A percentile compares a stretch with the other conserved stretches of the same genome.
Evolutionary conservation across 768 basidiomycete genomes (phyloP).

Genomic region (Amanita thiersii): DNA sequence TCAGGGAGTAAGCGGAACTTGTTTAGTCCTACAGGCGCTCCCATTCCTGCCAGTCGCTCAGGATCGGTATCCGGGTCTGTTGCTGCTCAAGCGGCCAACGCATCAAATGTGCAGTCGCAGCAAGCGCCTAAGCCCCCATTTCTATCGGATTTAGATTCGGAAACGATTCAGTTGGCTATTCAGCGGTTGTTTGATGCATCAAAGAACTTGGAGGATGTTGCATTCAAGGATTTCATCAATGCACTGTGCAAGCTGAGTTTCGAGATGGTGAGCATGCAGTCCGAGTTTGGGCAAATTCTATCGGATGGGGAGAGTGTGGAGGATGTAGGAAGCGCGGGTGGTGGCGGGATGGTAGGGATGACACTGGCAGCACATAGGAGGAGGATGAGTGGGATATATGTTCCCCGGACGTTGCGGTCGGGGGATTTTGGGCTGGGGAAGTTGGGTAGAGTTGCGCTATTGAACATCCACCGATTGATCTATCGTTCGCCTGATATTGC

Average conservation of each 20-base stretch:
- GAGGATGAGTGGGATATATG: conserved; percentile 82
- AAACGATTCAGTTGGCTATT: conserved; percentile 65
- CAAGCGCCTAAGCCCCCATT: conserved; percentile 43
- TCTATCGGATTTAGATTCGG: conserved; percentile 65
- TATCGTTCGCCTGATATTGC: conserved; percentile 76
- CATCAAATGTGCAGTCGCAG: too few species aligned
- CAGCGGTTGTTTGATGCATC: conserved; percentile 84
- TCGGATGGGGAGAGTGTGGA: conserved; percentile 32
- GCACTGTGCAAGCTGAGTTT: conserved; percentile 81
- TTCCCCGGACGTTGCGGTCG: conserved; percentile 74
- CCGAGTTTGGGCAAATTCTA: conserved; percentile 26
- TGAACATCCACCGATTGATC: conserved; percentile 85
- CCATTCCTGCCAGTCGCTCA: conserved; percentile 26
- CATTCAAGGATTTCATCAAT: conserved; percentile 68
- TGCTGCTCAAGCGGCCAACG: neutral
- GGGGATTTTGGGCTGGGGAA: conserved; percentile 93
- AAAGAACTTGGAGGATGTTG: conserved; percentile 72
- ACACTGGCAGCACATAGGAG: conserved; percentile 46
- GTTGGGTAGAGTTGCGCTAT: conserved; percentile 66
- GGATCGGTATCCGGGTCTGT: conserved; percentile 22
- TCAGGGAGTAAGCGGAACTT: conserved; percentile 22
- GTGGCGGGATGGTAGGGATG: conserved; percentile 30
- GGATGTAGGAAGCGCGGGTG: conserved; percentile 22
- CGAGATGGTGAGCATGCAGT: conserved; percentile 92
- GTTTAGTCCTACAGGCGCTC: conserved; percentile 21